phyloP scores from a whole-genome alignment of 1,139 yeast genomes.

The Protomyces arabidopsidicola region DNA sequence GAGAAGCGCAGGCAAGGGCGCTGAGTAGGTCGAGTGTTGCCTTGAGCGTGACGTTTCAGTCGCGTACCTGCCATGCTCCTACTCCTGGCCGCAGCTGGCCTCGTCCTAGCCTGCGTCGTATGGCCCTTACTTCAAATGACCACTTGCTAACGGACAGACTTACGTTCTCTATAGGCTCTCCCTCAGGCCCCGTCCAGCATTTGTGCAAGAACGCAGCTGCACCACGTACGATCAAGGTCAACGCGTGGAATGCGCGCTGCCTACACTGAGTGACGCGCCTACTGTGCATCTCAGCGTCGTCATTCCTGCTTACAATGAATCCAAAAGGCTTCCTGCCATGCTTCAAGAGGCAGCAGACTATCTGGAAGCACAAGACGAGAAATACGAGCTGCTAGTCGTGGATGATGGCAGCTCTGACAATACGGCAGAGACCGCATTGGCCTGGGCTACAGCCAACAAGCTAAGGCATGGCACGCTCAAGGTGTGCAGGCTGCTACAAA shows the following conservation, averaged over 20 bases:
- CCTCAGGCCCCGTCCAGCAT: conserved; percentile 31
- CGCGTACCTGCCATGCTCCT: not conserved
- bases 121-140: not conserved
- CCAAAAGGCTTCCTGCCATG: conserved; percentile 65
- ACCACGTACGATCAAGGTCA: conserved; percentile 14
- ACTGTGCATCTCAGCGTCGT: conserved; percentile 61
- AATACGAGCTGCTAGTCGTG: conserved; percentile 74
- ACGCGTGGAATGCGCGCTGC: conserved; percentile 12
- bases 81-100: not conserved
- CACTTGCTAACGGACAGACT: not conserved
- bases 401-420: conserved; percentile 90
- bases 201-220: conserved; percentile 29
- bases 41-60: too few species aligned
- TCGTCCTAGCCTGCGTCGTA: not conserved
- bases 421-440: conserved; percentile 67
- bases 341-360: conserved; percentile 67
- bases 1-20: too few species aligned
- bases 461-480: conserved; percentile 59
- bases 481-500: conserved; percentile 61
- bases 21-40: too few species aligned
- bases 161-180: conserved; percentile 22
- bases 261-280: conserved; percentile 25
- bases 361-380: conserved; percentile 40
- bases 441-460: conserved; percentile 52
- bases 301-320: conserved; percentile 88